Base-by-base conservation (phyloP, 129 eudicot genomes). In the Kitagawia praeruptora region DNA sequence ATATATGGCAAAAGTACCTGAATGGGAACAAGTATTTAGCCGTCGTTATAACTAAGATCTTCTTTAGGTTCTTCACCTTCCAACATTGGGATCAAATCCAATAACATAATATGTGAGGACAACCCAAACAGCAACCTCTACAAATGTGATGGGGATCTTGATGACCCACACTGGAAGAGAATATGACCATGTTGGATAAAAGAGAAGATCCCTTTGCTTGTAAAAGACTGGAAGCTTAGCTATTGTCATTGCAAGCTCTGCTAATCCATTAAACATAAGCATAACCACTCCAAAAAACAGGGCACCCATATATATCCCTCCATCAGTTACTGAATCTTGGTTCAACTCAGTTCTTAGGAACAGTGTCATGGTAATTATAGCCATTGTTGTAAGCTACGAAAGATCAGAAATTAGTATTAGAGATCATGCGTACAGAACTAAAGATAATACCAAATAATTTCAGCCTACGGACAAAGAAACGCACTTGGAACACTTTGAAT, bases 161-260 rank as follows among this genome's bases (percentile, higher is more conserved):
- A 88, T 80, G 45, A 89, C 58, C 97, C 97, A 93, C 7, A 83
- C 44, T 23, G 98, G 98, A 37, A 93, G 81, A 11, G 93, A 86
- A 84, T 91, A 91, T 8, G 89, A 81, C 97, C 98, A 93, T 9
- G 97, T 44, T 1, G 98, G 98, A 56, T 70, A 93, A 69, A 93
- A 93, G 9, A 84, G 89, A 79, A 86, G 89, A 80, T 93, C 93
- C 58, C 98, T 78, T 78, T 93, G 98, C 81, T 93, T 93, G 84
- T 84, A 91, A 42, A 91, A 93, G 47, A 89, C 91, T 0, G 98
- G 97, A 87, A 93, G 97, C 84, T 91, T 91, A 12, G 78, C 78
- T 41, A 91, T 93, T 1, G 91, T 91, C 91, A 93, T 83, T 56
- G 95, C 78, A 49, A 93, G 64, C 86, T 93, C 98, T 7, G 96